These are phyloP conservation scores for Hypoxylon perforatum DNA, from an alignment of 495 filamentous ascomycete species.

Conservation along the genomic window DNA sequence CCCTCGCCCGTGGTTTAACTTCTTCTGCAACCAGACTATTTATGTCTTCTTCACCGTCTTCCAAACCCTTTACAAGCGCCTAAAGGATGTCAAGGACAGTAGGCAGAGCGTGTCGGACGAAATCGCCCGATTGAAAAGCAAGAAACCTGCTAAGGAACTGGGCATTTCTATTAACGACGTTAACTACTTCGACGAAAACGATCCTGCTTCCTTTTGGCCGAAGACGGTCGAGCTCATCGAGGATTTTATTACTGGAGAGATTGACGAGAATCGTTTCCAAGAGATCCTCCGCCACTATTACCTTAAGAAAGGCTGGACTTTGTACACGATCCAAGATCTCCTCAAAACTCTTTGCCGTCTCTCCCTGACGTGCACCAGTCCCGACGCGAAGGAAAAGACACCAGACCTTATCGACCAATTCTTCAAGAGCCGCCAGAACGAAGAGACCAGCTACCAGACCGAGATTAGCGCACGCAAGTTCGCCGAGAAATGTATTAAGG, in stretches of 20 bases:
- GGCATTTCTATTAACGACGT: conserved; percentile 69
- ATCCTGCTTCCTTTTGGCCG: conserved; percentile 61
- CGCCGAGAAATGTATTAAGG: conserved; percentile 86
- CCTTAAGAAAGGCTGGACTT: conserved; percentile 84
- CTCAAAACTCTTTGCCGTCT: conserved; percentile 80
- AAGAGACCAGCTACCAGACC: conserved; percentile 82
- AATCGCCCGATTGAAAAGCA: conserved; percentile 72
- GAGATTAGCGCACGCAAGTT: conserved; percentile 89
- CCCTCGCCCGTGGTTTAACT: conserved; percentile 78
- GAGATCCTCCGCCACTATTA: conserved; percentile 91
- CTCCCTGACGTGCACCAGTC: conserved; percentile 76
- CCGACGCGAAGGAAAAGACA: conserved; percentile 90
- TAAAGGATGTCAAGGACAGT: conserved; percentile 81
- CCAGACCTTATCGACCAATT: conserved; percentile 85
- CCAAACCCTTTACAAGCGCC: conserved; percentile 84
- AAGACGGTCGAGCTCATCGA: conserved; percentile 73
- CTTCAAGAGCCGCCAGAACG: conserved; percentile 80
- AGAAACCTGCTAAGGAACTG: conserved; percentile 83
- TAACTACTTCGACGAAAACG: conserved; percentile 57
- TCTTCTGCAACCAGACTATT: conserved; percentile 90
- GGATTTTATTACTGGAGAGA: conserved; percentile 85
- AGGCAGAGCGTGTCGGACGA: conserved; percentile 77
- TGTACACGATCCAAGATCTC: conserved; percentile 90
- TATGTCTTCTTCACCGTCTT: conserved; percentile 95
- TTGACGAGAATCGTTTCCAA: conserved; percentile 83